phyloP scores from a whole-genome alignment of 768 basidiomycete species.

The Mycena capillaripes region DNA sequence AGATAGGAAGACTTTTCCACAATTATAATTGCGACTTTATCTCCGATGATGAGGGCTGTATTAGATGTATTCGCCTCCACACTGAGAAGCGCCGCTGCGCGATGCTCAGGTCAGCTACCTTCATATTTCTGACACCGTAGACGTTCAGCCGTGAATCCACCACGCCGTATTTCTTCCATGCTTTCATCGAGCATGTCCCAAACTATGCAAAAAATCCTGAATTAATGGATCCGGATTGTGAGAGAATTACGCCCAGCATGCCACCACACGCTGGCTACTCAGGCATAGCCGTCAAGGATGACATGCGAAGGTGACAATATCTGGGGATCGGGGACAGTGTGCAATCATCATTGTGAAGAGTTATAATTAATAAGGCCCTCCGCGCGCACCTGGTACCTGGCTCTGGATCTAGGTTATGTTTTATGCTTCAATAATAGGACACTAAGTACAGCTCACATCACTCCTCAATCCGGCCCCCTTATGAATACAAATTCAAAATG shows the following conservation, averaged over 20 bases:
- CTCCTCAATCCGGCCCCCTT: too few species aligned
- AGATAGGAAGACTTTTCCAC: too few species aligned
- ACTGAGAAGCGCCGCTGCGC: constrained; percentile 46
- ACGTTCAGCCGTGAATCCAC: constrained; percentile 61
- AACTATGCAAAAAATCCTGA: constrained; percentile 50
- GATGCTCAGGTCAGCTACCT: constrained; percentile 54
- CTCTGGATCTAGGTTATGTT: too few species aligned
- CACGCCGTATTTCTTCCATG: constrained; percentile 59
- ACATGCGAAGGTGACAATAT: neutral
- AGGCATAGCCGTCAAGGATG: neutral
- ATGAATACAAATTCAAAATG: too few species aligned
- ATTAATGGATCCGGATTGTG: neutral
- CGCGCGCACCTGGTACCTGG: too few species aligned
- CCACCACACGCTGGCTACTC: constrained; percentile 5
- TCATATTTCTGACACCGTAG: constrained; percentile 58
- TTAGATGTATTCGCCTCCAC: constrained; percentile 53
- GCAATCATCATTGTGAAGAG: neutral
- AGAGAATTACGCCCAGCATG: neutral
- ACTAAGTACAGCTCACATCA: too few species aligned
- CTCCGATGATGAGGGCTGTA: constrained; percentile 59
- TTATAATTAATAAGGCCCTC: too few species aligned
- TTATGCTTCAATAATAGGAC: too few species aligned
- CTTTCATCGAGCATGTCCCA: constrained; percentile 66
- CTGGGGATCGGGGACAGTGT: neutral
- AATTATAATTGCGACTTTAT: constrained; percentile 69